These are phyloP conservation scores for Cladophialophora immunda DNA, from an alignment of 2,329 filamentous ascomycete species.

Conservation along the genomic window DNA sequence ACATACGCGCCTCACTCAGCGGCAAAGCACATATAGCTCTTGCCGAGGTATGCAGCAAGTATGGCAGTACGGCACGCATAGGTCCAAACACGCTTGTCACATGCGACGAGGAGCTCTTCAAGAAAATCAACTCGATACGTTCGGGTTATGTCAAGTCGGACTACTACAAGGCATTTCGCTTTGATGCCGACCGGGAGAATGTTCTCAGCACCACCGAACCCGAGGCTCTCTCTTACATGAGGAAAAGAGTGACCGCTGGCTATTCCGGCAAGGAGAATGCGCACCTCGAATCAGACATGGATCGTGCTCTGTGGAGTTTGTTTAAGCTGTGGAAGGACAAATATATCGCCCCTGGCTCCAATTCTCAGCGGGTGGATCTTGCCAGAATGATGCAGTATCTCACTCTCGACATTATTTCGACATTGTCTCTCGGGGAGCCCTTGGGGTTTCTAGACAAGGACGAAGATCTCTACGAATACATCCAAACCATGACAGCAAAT, in stretches of 20 bases:
- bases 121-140: conserved; percentile 22
- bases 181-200: conserved; percentile 64
- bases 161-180: conserved; percentile 58
- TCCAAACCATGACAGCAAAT: conserved; percentile 37
- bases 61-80: conserved; percentile 50
- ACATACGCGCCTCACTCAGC: conserved; percentile 18
- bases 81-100: conserved; percentile 61
- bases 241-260: conserved; percentile 62
- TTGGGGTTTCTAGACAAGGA: conserved; percentile 57
- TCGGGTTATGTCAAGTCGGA: conserved; percentile 40
- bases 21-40: conserved; percentile 17
- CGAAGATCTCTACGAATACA: conserved; percentile 52
- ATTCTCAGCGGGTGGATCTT: conserved; percentile 52
- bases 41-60: conserved; percentile 22
- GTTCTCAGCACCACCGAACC: conserved; percentile 62
- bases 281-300: conserved; percentile 3
- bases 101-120: conserved; percentile 58
- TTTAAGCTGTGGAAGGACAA: conserved; percentile 50
- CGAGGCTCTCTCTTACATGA: conserved; percentile 54
- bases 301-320: conserved; percentile 4
- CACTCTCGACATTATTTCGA: conserved; percentile 65
- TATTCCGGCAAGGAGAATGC: conserved; percentile 35
- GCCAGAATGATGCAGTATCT: conserved; percentile 61
- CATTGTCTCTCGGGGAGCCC: conserved; percentile 59
- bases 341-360: conserved; percentile 18